phyloP scores from a whole-genome alignment of 371 early-diverging fungal species.

The Actinomucor elegans region DNA sequence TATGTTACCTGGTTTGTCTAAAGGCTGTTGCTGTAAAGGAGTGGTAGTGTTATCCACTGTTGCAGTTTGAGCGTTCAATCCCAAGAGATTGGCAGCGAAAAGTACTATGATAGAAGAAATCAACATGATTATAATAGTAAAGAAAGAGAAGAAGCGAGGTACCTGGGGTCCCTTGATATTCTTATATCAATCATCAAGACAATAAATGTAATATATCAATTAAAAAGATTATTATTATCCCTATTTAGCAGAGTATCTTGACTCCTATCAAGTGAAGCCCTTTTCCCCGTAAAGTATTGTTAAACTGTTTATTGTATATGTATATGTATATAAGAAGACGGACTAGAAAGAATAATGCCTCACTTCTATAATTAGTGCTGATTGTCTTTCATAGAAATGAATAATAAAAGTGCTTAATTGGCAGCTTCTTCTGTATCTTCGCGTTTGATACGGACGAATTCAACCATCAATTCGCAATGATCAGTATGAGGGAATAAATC shows the following conservation, averaged over 20 bases:
- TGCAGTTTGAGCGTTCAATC: not conserved
- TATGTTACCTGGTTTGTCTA: conserved; percentile 4
- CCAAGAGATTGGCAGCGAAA: not conserved
- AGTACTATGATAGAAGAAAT: not conserved
- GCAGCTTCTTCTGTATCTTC: no score
- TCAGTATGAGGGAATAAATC: conserved; percentile 84
- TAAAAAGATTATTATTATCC: no score
- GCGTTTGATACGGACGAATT: conserved; percentile 43
- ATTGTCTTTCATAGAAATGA: no score
- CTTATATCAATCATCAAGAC: no score
- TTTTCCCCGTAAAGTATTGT: not conserved
- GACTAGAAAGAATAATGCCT: no score
- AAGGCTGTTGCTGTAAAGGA: not conserved
- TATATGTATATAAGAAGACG: not conserved
- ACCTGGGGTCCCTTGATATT: no score
- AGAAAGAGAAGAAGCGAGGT: not conserved
- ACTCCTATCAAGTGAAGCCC: no score
- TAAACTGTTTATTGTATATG: not conserved
- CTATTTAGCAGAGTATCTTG: no score
- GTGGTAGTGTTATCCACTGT: not conserved
- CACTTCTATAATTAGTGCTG: no score
- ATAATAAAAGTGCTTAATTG: no score
- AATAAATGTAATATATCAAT: no score
- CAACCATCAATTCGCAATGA: conserved; percentile 74
- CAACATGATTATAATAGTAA: not conserved